Base-by-base conservation (phyloP, 371 early-diverging fungal genomes). In the Mycotypha africana region DNA sequence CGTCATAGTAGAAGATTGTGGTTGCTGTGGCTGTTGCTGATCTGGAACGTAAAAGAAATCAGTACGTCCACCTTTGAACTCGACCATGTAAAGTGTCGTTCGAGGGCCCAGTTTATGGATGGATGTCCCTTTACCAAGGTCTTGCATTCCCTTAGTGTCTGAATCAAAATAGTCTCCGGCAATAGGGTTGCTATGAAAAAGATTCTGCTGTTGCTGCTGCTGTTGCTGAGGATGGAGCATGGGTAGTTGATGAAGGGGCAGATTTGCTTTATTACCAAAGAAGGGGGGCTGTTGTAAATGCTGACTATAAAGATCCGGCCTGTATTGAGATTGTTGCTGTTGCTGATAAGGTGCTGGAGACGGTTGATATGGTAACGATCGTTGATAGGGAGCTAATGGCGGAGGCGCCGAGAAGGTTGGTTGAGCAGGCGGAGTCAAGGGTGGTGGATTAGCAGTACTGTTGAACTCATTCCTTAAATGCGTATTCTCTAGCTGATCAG, bases 1-100 rank as follows among this genome's bases (percentile, higher is more conserved):
- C n/a, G n/a, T n/a, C n/a, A n/a, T n/a, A n/a, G n/a, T n/a, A n/a
- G n/a, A n/a, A n/a, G n/a, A n/a, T n/a, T n/a, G n/a, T n/a, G n/a
- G n/a, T n/a, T n/a, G n/a, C n/a, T n/a, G n/a, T n/a, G n/a, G n/a
- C 3, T 62, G 46, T 8, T 35, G 41, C 7, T 51, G 49, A 19
- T 85, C 85, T 5, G 80, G 52, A 4, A 84, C 65, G 67, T 85
- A 91, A 60, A 89, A 94, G 43, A 84, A 77, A 51, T 94, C 95
- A n/a, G 81, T 86, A 24, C 95, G 74, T 14, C 91, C 91, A 9
- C 89, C 90, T 59, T 94, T 94, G 62, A 94, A 94, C 58, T 94
- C 92, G 2, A 92, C 86, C 49, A 91, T 80, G 60, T 86, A 90
- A n/a, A 91, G 61, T 9, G 81, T 79, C 42, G 78, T 77, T 14